Evolutionary conservation across 2,329 filamentous ascomycete genomes (phyloP).

Genomic region (Daldinia eschscholtzii): DNA sequence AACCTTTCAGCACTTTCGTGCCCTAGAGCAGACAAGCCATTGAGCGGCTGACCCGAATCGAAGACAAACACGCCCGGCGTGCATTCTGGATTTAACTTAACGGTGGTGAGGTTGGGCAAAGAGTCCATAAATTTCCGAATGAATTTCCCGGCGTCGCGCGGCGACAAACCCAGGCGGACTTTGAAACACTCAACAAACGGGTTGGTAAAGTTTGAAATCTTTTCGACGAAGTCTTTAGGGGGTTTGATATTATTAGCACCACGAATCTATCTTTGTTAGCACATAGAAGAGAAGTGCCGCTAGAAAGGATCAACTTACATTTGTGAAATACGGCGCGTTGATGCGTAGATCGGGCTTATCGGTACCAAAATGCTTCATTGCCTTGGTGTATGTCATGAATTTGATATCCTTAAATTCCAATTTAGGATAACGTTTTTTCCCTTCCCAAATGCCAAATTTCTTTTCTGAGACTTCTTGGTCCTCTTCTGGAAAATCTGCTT

Average conservation of each 20-base stretch:
- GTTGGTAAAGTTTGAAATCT: conserved; percentile 76
- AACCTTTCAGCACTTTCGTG: conserved; percentile 49
- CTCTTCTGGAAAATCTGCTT: neutral
- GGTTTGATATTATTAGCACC: conserved; percentile 71
- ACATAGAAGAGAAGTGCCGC: neutral
- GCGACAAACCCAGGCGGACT: conserved; percentile 63
- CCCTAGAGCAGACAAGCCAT: conserved; percentile 72
- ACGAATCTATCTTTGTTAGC: conserved; percentile 67
- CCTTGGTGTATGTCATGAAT: conserved; percentile 72
- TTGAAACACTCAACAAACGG: conserved; percentile 83
- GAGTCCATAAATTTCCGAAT: conserved; percentile 77
- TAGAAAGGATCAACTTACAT: conserved; percentile 59
- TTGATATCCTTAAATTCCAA: neutral
- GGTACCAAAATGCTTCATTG: conserved; percentile 84
- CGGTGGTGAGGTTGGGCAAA: conserved; percentile 67
- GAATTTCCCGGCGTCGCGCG: conserved; percentile 55
- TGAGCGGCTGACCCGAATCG: conserved; percentile 78
- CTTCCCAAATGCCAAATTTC: neutral
- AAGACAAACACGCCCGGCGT: conserved; percentile 83
- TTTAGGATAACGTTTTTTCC: neutral
- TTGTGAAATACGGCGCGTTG: conserved; percentile 58
- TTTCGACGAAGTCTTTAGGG: conserved; percentile 74
- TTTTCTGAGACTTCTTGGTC: neutral
- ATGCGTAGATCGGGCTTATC: conserved; percentile 94
- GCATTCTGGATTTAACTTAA: conserved; percentile 76